These are phyloP conservation scores for Fonsecaea multimorphosa DNA, from an alignment of 2,329 filamentous ascomycete species.

Conservation along the genomic window DNA sequence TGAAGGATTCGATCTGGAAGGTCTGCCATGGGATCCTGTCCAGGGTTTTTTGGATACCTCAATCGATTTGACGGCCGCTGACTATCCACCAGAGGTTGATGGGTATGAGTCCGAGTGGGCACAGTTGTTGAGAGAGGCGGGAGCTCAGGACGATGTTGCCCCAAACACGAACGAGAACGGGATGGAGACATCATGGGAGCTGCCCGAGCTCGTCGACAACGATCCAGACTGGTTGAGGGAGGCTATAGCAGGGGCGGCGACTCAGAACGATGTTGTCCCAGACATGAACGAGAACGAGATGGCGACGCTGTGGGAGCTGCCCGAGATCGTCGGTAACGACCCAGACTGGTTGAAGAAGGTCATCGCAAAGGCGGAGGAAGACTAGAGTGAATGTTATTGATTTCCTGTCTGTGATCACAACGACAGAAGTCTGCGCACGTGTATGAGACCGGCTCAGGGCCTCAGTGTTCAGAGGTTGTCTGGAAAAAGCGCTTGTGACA, in stretches of 20 bases:
- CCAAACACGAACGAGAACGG: neutral
- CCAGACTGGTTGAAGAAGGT: neutral
- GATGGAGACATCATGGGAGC: neutral
- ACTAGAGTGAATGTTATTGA: neutral
- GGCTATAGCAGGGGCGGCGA: neutral
- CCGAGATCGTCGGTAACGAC: neutral
- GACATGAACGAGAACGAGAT: neutral
- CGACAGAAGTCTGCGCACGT: neutral
- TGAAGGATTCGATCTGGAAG: neutral
- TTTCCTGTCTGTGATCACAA: neutral
- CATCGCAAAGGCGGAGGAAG: neutral
- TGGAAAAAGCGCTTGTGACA: neutral
- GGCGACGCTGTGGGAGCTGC: neutral
- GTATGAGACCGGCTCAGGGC: neutral
- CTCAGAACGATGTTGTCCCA: too few relatives aligned
- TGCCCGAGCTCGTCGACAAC: constrained; percentile 1
- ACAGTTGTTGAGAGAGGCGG: neutral
- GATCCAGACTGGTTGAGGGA: constrained; percentile 7
- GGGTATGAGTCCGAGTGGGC: neutral
- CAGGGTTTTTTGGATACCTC: neutral
- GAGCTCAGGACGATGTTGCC: neutral
- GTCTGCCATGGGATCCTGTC: neutral
- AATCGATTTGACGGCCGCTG: neutral
- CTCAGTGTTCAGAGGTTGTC: neutral
- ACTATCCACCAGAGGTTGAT: neutral